phyloP scores from a whole-genome alignment of 768 basidiomycete species.

The Suillus sp. region DNA sequence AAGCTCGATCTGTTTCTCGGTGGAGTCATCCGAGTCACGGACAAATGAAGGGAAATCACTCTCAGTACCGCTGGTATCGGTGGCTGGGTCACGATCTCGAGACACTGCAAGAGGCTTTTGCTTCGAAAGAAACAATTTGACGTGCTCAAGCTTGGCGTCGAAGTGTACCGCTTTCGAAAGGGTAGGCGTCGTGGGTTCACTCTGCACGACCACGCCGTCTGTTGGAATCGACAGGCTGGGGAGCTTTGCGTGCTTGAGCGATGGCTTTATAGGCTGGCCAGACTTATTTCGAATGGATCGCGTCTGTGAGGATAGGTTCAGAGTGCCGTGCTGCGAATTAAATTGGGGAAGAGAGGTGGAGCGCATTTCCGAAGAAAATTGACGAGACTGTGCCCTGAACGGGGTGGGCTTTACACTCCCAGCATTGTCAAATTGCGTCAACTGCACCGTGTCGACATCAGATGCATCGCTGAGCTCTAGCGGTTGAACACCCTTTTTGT shows the following conservation, averaged over 20 bases:
- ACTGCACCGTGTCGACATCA: conserved; percentile 31
- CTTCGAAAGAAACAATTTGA: conserved; percentile 92
- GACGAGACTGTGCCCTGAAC: conserved; percentile 18
- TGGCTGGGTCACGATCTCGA: conserved; percentile 86
- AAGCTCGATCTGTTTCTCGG: conserved; percentile 53
- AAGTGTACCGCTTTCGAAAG: conserved; percentile 89
- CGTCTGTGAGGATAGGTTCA: conserved; percentile 26
- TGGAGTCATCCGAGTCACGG: conserved; percentile 45
- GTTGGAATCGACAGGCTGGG: conserved; percentile 57
- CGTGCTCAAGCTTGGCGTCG: conserved; percentile 87
- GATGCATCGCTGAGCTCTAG: conserved; percentile 30
- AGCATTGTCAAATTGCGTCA: conserved; percentile 23
- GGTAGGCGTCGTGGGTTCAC: conserved; percentile 81
- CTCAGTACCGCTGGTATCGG: conserved; percentile 79
- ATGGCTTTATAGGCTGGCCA: conserved; percentile 90
- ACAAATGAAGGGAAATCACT: conserved; percentile 74
- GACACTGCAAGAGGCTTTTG: conserved; percentile 95
- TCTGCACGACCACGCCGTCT: conserved; percentile 52
- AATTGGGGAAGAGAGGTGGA: conserved; percentile 5
- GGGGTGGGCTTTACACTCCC: conserved; percentile 16
- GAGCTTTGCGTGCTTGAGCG: conserved; percentile 74
- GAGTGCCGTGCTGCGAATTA: not conserved
- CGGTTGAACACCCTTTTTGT: conserved; percentile 17
- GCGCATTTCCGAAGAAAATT: conserved; percentile 25
- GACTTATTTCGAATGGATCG: conserved; percentile 84